phyloP scores from a whole-genome alignment of 2,329 filamentous ascomycete species.

The Penicillium sp. region DNA sequence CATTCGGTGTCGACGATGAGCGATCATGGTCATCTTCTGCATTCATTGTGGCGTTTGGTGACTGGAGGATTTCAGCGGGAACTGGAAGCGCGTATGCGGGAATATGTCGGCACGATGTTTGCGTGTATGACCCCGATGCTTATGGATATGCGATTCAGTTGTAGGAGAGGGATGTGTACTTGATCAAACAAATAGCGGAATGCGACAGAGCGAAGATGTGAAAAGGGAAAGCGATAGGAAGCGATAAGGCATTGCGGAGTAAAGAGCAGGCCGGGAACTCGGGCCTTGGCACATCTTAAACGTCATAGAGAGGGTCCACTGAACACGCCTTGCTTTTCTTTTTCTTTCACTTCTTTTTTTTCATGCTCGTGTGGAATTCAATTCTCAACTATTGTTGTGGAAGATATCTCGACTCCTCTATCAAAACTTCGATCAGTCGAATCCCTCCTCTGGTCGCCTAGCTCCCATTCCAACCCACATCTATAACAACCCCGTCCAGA shows the following conservation, averaged over 20 bases:
- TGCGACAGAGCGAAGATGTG: constrained; percentile 3
- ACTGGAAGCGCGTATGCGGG: constrained; percentile 20
- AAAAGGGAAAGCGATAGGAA: constrained; percentile 22
- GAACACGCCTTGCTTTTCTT: constrained; percentile 10
- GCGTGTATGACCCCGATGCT: neutral
- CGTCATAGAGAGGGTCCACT: constrained; percentile 28
- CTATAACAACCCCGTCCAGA: neutral
- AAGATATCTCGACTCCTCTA: neutral
- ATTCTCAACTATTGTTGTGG: neutral
- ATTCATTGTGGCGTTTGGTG: constrained; percentile 22
- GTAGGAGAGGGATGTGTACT: neutral
- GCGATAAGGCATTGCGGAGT: constrained; percentile 28
- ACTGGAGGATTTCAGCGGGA: constrained; percentile 20
- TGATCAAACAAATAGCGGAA: constrained; percentile 1
- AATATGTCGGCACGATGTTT: neutral
- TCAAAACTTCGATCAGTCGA: neutral
- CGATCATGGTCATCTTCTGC: constrained; percentile 33
- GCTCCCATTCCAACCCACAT: neutral
- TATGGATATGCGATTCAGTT: neutral
- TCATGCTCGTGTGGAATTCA: neutral
- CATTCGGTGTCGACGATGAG: constrained; percentile 36
- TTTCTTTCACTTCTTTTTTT: neutral
- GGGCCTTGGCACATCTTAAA: constrained; percentile 24
- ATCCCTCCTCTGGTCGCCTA: neutral
- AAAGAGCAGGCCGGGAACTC: constrained; percentile 10